Evolutionary conservation across 768 basidiomycete species (phyloP).

Genomic region (Dacryopinax spathularia): DNA sequence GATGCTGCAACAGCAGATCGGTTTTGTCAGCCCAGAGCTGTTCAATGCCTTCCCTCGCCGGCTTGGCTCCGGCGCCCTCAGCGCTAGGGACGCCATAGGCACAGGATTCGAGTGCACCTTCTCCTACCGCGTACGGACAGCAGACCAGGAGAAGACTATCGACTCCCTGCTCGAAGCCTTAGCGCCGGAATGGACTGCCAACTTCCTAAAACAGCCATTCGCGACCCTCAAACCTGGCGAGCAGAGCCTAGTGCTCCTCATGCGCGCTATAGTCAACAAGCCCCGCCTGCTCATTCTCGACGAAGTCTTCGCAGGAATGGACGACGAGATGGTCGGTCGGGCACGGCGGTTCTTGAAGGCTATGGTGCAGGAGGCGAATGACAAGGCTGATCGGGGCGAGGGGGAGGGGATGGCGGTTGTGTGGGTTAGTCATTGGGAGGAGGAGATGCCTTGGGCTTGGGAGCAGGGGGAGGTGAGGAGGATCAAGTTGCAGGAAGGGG

Average conservation of each 20-base stretch:
- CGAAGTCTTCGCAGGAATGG: slow-evolving; percentile 91
- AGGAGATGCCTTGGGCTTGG: slow-evolving; percentile 67
- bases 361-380: slow-evolving; percentile 23
- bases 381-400: slow-evolving; percentile 10
- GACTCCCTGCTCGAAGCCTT: slow-evolving; percentile 51
- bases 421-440: slow-evolving; percentile 81
- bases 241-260: slow-evolving; percentile 67
- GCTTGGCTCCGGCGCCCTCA: slow-evolving; percentile 31
- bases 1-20: slow-evolving; percentile 49
- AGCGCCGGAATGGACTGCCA: slow-evolving; percentile 34
- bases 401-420: slow-evolving; percentile 54
- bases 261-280: slow-evolving; percentile 67
- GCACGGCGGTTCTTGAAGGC: slow-evolving; percentile 49
- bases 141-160: slow-evolving; percentile 32
- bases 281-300: slow-evolving; percentile 72
- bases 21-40: slow-evolving; percentile 77
- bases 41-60: slow-evolving; percentile 79
- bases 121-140: slow-evolving; percentile 36
- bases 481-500: slow-evolving; percentile 26
- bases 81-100: slow-evolving; percentile 64
- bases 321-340: slow-evolving; percentile 53
- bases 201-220: slow-evolving; percentile 42
- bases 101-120: slow-evolving; percentile 83
- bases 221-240: slow-evolving; percentile 53
- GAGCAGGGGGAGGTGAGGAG: slow-evolving; percentile 33